These are phyloP conservation scores for cucumber (Cucumis sativus) DNA, from an alignment of 306 rosid genomes.

Conservation along the genomic window Cucumber_9930_V3 NC_026660.2:1600001-1600500, in stretches of 20 bases:
- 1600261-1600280: too few relatives aligned
- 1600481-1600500: too few relatives aligned
- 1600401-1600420: too few relatives aligned
- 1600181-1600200: not conserved
- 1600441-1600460: too few relatives aligned
- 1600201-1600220: not conserved
- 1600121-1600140: constrained; percentile 2
- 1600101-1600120: not conserved
- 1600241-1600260: too few relatives aligned
- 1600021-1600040: not conserved
- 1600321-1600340: not conserved
- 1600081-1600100: constrained; percentile 5
- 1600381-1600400: not conserved
- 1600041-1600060: constrained; percentile 9
- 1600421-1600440: too few relatives aligned
- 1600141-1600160: constrained; percentile 1
- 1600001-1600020: not conserved
- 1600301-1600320: not conserved
- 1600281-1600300: too few relatives aligned
- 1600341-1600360: too few relatives aligned
- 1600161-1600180: not conserved
- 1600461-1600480: too few relatives aligned
- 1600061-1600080: constrained; percentile 15
- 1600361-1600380: too few relatives aligned
- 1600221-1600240: not conserved